Conservation (phyloP, 441 rosid genomes). For the Euphorbia schlechtendalii region DNA sequence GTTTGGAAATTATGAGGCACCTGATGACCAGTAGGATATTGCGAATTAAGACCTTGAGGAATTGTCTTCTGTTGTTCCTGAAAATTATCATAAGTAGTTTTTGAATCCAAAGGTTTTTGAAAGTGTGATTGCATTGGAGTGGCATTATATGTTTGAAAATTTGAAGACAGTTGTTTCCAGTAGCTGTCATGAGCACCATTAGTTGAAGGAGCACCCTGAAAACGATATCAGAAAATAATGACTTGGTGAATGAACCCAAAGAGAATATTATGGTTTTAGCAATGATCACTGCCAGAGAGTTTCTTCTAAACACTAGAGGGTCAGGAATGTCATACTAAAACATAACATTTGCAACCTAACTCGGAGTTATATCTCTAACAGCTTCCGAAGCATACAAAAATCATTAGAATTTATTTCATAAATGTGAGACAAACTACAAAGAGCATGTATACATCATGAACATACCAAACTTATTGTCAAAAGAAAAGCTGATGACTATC, state of each 20-base stretch:
- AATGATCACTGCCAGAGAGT: neutral
- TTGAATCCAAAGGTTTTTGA: conserved; percentile 58
- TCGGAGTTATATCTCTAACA: neutral
- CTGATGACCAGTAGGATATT: conserved; percentile 55
- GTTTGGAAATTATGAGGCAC: conserved; percentile 48
- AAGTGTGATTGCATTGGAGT: conserved; percentile 52
- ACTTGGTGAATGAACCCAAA: conserved; percentile 13
- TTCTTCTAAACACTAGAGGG: neutral
- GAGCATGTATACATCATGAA: neutral
- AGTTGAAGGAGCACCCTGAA: conserved; percentile 56
- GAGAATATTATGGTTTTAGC: neutral
- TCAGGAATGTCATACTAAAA: neutral
- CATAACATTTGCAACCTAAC: neutral
- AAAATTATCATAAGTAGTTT: conserved; percentile 54
- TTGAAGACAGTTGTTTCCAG: conserved; percentile 58
- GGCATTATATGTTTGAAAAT: conserved; percentile 54
- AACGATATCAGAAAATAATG: conserved; percentile 21
- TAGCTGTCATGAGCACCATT: conserved; percentile 60
- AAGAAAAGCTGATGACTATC: neutral
- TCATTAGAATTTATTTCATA: neutral
- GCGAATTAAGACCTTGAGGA: conserved; percentile 59
- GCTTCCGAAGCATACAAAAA: neutral
- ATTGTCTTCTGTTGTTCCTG: conserved; percentile 64
- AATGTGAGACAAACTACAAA: neutral
- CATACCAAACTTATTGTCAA: neutral